phyloP scores from a whole-genome alignment of 148 eudicot genomes.

The Fagopyrum esculentum region DNA sequence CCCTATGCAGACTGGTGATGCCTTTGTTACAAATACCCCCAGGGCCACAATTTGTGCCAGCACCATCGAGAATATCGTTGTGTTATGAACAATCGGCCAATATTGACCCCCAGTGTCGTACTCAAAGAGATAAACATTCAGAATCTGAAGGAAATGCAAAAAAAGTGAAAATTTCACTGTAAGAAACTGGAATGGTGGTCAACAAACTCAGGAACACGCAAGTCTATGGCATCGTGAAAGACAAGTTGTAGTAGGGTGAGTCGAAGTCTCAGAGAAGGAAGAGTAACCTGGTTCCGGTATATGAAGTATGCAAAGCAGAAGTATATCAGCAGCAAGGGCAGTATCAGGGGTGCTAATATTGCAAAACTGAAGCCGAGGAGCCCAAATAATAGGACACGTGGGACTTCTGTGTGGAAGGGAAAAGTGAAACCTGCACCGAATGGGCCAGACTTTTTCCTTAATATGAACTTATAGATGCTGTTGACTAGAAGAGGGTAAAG shows the following conservation, averaged over 20 bases:
- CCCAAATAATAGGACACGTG: constrained; percentile 76
- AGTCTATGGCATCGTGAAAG: neutral
- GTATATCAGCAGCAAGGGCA: constrained; percentile 82
- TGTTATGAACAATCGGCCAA: constrained; percentile 78
- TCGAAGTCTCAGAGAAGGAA: neutral
- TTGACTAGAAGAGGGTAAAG: constrained; percentile 68
- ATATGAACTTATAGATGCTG: constrained; percentile 37
- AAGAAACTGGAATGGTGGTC: neutral
- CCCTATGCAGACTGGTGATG: constrained; percentile 47
- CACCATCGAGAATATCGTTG: constrained; percentile 73
- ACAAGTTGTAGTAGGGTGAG: neutral
- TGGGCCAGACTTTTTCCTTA: constrained; percentile 45
- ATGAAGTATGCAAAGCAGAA: constrained; percentile 79
- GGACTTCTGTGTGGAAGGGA: constrained; percentile 92
- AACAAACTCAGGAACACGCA: neutral
- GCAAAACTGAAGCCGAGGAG: constrained; percentile 75
- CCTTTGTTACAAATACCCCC: constrained; percentile 62
- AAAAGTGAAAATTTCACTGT: neutral
- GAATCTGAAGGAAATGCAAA: constrained; percentile 41
- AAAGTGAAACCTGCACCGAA: constrained; percentile 57
- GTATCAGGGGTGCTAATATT: constrained; percentile 70
- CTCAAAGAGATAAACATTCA: constrained; percentile 71
- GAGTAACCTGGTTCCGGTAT: constrained; percentile 86
- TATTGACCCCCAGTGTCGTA: constrained; percentile 76
- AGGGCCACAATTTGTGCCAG: constrained; percentile 59